These are phyloP conservation scores for Pleurotus pulmonarius DNA, from an alignment of 768 basidiomycete genomes.

Conservation along the genomic window DNA sequence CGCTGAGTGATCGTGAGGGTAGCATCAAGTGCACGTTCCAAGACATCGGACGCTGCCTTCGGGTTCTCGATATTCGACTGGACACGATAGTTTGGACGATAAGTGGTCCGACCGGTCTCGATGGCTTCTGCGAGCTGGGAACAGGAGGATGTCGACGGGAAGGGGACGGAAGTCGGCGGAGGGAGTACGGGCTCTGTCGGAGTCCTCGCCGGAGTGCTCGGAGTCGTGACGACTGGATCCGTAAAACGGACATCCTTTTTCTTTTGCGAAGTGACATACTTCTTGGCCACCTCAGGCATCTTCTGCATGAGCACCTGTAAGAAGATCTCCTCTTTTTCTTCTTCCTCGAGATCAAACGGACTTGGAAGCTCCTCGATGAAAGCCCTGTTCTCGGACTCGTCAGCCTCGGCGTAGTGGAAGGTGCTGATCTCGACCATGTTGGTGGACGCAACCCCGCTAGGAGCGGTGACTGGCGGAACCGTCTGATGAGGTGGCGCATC, in stretches of 20 bases:
- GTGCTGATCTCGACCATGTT: background rate
- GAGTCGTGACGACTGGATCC: constrained; percentile 10
- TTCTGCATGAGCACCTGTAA: background rate
- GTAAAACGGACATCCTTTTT: background rate
- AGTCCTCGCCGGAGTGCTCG: background rate
- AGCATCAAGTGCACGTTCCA: constrained; percentile 12
- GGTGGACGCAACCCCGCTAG: background rate
- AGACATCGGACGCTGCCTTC: constrained; percentile 10
- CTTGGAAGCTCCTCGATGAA: background rate
- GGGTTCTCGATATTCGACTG: constrained; percentile 16
- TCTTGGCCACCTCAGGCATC: background rate
- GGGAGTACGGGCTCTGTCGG: background rate
- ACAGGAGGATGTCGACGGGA: no score
- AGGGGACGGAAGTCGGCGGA: background rate
- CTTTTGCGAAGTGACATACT: constrained; percentile 5
- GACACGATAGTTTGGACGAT: constrained; percentile 15
- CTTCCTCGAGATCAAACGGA: background rate
- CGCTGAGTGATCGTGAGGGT: constrained; percentile 16
- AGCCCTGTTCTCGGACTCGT: background rate
- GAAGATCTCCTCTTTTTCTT: background rate
- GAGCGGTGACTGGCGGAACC: background rate
- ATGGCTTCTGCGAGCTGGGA: constrained; percentile 9
- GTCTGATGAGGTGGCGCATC: background rate
- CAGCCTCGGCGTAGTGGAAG: background rate
- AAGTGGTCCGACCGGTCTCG: constrained; percentile 6